Evolutionary conservation across 345 rosid genomes (phyloP).

Genomic region (Bruguiera parviflora): DNA sequence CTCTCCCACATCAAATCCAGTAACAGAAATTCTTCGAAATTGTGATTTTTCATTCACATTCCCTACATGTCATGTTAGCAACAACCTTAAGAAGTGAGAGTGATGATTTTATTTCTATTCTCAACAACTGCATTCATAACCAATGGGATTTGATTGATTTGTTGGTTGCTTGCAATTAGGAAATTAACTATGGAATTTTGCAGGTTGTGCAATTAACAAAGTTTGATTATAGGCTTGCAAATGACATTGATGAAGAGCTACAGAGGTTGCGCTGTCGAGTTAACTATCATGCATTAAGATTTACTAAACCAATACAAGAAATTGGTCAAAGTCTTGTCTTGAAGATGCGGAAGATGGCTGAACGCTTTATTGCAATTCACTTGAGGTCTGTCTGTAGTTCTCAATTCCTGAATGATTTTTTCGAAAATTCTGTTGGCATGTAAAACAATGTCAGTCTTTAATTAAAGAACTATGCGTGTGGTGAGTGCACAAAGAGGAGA

Average conservation of each 20-base stretch:
- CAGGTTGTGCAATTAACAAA: constrained; percentile 98
- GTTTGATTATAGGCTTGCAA: constrained; percentile 96
- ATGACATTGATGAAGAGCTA: constrained; percentile 75
- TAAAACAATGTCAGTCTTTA: background rate
- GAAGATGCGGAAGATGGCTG: constrained; percentile 76
- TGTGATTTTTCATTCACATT: no score
- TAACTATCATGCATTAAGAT: constrained; percentile 86
- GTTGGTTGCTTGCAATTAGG: background rate
- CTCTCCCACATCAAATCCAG: no score
- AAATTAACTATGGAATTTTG: constrained; percentile 15
- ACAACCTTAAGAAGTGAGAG: no score
- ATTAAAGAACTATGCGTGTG: background rate
- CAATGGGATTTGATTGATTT: no score
- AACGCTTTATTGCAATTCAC: constrained; percentile 82
- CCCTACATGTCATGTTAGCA: no score
- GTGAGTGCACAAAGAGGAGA: background rate
- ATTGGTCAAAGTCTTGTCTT: constrained; percentile 72
- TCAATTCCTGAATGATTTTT: background rate
- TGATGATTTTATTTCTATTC: no score
- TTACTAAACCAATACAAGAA: constrained; percentile 72
- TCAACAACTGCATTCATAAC: no score
- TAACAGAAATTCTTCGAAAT: no score
- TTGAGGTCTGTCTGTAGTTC: constrained; percentile 54
- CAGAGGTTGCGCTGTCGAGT: constrained; percentile 94
- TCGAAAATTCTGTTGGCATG: background rate